Evolutionary conservation across 176 grass and related monocot species (phyloP).

Genomic region (Musa troglodytarum): DNA sequence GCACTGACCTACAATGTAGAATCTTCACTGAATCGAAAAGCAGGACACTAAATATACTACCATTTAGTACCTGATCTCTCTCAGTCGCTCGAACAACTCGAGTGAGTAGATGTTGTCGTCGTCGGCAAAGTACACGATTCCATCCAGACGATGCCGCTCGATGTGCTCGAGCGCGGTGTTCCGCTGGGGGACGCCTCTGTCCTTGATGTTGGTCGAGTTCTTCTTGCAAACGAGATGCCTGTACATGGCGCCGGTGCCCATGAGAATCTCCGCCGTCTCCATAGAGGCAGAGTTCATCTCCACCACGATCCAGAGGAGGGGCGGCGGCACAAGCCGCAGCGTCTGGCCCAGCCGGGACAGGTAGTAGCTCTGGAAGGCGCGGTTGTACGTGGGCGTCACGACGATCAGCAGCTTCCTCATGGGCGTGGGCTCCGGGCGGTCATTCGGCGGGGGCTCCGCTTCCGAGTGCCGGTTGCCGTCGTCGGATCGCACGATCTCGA

Average conservation of each 20-base stretch:
- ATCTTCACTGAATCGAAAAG: not conserved
- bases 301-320: constrained; percentile 67
- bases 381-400: constrained; percentile 62
- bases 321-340: constrained; percentile 47
- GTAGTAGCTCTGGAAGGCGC: constrained; percentile 59
- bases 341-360: constrained; percentile 60
- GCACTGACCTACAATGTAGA: not conserved
- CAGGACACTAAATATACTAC: too few relatives aligned
- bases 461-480: not conserved
- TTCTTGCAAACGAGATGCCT: constrained; percentile 51
- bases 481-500: constrained; percentile 1
- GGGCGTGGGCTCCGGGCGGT: not conserved
- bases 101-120: constrained; percentile 94
- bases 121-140: constrained; percentile 84
- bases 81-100: constrained; percentile 56
- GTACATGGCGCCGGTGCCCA: constrained; percentile 58
- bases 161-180: constrained; percentile 76
- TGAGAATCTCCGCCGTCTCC: constrained; percentile 57
- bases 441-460: not conserved
- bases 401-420: constrained; percentile 36
- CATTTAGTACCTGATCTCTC: constrained; percentile 56
- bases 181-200: constrained; percentile 56
- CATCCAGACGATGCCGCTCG: constrained; percentile 74
- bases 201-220: constrained; percentile 20
- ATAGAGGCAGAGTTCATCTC: constrained; percentile 45